Percentiles rank a stretch among this genome's conserved stretches.
phyloP scores from a whole-genome alignment of 176 grass and related monocot species.

The Hordeum vulgare region DNA sequence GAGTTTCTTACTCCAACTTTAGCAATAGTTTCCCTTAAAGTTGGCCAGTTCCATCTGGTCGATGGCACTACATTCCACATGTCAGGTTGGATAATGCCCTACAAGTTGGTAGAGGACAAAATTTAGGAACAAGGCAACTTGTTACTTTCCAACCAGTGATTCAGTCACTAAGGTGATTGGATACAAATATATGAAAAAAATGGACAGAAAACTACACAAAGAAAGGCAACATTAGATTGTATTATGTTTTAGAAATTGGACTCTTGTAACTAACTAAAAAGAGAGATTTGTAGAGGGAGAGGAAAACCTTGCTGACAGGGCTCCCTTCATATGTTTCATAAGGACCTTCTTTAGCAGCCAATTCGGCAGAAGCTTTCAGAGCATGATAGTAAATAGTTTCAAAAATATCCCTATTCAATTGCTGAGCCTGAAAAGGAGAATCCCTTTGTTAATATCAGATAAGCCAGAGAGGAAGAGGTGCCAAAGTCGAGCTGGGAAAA shows the following conservation, averaged over 20 bases:
- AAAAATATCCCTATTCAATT: constrained; percentile 93
- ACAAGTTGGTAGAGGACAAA: not conserved
- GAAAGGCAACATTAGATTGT: not conserved
- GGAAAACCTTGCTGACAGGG: constrained; percentile 86
- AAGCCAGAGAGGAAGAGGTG: not conserved
- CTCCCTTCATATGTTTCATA: constrained; percentile 93
- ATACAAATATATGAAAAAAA: not conserved
- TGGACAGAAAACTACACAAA: not conserved
- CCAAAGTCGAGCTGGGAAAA: not conserved
- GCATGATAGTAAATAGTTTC: constrained; percentile 85
- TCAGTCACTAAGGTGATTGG: not conserved
- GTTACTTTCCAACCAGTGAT: not conserved
- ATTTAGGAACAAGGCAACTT: not conserved
- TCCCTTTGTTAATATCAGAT: constrained; percentile 6
- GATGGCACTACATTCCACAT: constrained; percentile 89
- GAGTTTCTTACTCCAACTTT: constrained; percentile 87
- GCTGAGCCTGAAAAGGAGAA: constrained; percentile 66
- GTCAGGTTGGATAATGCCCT: constrained; percentile 94
- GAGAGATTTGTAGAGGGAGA: constrained; percentile 11
- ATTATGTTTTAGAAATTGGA: not conserved
- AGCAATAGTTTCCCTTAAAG: constrained; percentile 59
- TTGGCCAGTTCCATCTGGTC: constrained; percentile 73
- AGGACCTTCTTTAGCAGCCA: constrained; percentile 72
- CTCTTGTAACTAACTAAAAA: not conserved
- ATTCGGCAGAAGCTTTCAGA: constrained; percentile 80